Base-by-base conservation (phyloP, 2,329 filamentous ascomycete genomes). In the Calonectria pseudoreteaudii region DNA sequence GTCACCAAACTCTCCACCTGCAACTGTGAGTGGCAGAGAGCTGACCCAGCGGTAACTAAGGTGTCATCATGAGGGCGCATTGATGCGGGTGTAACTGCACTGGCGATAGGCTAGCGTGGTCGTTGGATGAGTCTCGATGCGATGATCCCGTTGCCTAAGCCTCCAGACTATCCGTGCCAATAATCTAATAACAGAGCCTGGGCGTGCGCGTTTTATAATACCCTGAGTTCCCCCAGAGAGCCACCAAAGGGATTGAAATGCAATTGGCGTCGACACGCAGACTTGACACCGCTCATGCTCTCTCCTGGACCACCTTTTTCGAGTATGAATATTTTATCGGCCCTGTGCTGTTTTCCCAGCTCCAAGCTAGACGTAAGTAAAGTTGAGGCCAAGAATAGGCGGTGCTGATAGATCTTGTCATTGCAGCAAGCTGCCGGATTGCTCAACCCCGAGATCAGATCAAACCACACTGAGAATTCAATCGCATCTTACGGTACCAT, bases 151-250 rank as follows among this genome's bases (percentile, higher is more conserved):
- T 62, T 7, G 14, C 23, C 6, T 23, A 20, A 41, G 34, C 7
- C 8, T 41, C 56, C 34, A 62, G 13, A 7, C 0, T 11, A 62
- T 30, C 56, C 56, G 56, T 8, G 16, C 36, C 23, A 41, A 62
- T 62, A 14, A 18, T 16, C 13, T 0, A 10, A 18, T 28, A 20
- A 9, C 9, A 14, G 14, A 23, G 4, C 9, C 23, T 30, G 13
- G 23, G 23, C 18, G 20, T 62, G 56, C 56, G 56, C 14, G 23
- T 62, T 60, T 41, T 41, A 62, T 41, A 62, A 62, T 41, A 9
- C 56, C 7, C 5, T 2, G 14, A 16, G 34, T 30, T 26, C 34
- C 56, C 34, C 16, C n/a, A 7, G 3, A 4, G n/a, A 3, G 23
- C 1, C 2, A 6, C 6, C 9, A 0, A n/a, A 28, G n/a, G n/a